Conservation (phyloP, 1,284 basidiomycete genomes). For the Pascua sp. region DNA sequence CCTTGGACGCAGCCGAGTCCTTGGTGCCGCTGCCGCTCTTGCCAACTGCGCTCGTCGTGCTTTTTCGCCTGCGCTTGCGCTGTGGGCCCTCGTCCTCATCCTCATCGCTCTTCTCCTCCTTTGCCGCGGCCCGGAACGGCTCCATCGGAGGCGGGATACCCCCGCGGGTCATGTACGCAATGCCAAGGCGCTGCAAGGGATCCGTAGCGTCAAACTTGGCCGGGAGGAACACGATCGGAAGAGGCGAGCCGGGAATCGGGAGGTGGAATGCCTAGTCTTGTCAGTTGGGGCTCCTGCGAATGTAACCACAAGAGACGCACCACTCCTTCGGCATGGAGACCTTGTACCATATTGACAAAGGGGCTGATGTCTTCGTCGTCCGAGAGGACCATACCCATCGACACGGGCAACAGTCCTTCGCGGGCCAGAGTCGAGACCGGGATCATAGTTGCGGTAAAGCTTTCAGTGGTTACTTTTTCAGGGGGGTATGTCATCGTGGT, state of each 20-base stretch:
- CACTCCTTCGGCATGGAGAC: conserved; percentile 43
- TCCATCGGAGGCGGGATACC: conserved; percentile 19
- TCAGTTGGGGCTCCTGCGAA: background rate
- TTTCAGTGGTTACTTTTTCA: conserved; percentile 13
- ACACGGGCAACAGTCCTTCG: conserved; percentile 39
- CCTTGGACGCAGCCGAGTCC: background rate
- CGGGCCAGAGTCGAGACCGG: conserved; percentile 44
- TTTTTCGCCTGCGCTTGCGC: conserved; percentile 11
- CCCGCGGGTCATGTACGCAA: conserved; percentile 45
- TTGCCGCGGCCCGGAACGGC: background rate
- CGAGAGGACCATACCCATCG: conserved; percentile 48
- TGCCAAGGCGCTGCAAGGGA: conserved; percentile 39
- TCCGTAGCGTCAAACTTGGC: conserved; percentile 45
- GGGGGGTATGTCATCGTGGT: conserved; percentile 31
- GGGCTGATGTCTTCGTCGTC: conserved; percentile 34
- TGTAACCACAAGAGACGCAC: conserved; percentile 25
- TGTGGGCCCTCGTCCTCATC: background rate
- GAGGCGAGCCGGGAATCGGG: conserved; percentile 20
- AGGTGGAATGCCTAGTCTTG: conserved; percentile 38
- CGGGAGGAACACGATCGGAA: conserved; percentile 45
- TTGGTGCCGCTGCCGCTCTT: background rate
- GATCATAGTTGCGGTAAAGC: conserved; percentile 40
- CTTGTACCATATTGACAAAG: conserved; percentile 43
- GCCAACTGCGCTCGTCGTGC: background rate
- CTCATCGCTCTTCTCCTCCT: conserved; percentile 2